Conservation (phyloP, 2,329 filamentous ascomycete species). For the Neonectria magnoliae region DNA sequence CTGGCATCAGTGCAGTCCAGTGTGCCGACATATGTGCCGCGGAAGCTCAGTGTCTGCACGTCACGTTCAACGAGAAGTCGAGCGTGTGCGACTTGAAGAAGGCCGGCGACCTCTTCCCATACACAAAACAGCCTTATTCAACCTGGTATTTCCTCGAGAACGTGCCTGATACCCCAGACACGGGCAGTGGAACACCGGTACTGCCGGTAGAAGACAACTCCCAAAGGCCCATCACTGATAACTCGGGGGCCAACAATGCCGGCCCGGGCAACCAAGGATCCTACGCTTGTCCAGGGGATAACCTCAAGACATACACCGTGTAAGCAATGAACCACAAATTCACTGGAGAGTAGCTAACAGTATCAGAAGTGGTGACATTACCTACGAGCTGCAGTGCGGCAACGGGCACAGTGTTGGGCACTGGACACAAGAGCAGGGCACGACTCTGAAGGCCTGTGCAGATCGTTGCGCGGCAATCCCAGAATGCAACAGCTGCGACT, state of each 20-base stretch:
- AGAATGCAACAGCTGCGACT: slow-evolving; percentile 14
- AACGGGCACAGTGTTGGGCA: neutral
- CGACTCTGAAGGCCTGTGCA: slow-evolving; percentile 16
- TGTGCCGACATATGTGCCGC: neutral
- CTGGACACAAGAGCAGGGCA: neutral
- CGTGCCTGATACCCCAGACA: neutral
- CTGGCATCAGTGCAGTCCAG: neutral
- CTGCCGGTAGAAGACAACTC: neutral
- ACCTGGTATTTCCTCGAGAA: neutral
- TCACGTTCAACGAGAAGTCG: neutral
- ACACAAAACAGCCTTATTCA: neutral
- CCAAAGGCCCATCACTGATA: neutral
- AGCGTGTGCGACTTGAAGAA: neutral
- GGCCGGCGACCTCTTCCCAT: neutral
- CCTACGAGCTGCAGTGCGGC: slow-evolving; percentile 21
- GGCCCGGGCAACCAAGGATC: neutral
- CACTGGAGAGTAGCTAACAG: neutral
- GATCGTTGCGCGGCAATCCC: slow-evolving; percentile 6
- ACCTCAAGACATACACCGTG: neutral
- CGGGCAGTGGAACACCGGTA: neutral
- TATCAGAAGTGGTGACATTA: neutral
- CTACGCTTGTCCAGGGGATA: neutral
- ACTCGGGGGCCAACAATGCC: neutral
- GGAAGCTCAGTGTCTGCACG: neutral
- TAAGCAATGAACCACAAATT: neutral